These are phyloP conservation scores for Zymoseptoria ardabiliae DNA, from an alignment of 2,329 filamentous ascomycete genomes.

Conservation along the genomic window DNA sequence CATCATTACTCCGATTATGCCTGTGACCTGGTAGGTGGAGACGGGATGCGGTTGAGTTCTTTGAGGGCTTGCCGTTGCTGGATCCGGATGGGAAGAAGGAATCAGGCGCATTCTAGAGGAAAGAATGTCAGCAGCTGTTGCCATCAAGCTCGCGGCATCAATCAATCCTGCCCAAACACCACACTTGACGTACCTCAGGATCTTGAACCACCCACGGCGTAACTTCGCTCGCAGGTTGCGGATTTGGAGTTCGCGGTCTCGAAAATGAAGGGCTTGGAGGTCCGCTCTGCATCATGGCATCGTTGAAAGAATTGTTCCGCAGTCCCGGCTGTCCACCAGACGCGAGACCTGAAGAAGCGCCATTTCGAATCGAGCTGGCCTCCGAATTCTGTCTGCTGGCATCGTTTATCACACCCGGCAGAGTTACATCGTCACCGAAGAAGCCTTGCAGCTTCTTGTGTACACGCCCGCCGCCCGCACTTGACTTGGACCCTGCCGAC, in stretches of 20 bases:
- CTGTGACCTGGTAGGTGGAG: constrained; percentile 60
- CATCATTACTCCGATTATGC: constrained; percentile 61
- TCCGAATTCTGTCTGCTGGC: constrained; percentile 60
- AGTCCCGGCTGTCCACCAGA: constrained; percentile 45
- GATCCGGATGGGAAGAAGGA: constrained; percentile 24
- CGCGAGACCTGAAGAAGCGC: constrained; percentile 43
- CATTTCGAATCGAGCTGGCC: constrained; percentile 26
- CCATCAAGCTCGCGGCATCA: background rate
- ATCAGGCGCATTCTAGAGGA: constrained; percentile 19
- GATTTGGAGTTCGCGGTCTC: constrained; percentile 66
- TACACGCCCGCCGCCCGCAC: constrained; percentile 53
- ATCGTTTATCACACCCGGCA: constrained; percentile 47
- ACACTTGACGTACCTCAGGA: constrained; percentile 21
- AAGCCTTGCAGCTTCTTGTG: constrained; percentile 87
- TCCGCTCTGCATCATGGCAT: constrained; percentile 45
- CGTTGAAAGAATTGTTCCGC: constrained; percentile 75
- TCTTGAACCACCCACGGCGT: constrained; percentile 92
- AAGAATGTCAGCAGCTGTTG: constrained; percentile 10
- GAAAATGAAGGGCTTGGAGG: constrained; percentile 68
- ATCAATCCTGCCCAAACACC: background rate
- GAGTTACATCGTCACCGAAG: constrained; percentile 77
- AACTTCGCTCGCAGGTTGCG: constrained; percentile 62
- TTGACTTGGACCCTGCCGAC: constrained; percentile 73
- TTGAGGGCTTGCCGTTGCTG: constrained; percentile 24
- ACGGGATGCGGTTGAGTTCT: constrained; percentile 43